Percentiles rank a stretch among this genome's conserved stretches.
These are phyloP conservation scores for Trypanosoma vivax DNA, from an alignment of 208 protist species.

Conservation along the genomic window DNA sequence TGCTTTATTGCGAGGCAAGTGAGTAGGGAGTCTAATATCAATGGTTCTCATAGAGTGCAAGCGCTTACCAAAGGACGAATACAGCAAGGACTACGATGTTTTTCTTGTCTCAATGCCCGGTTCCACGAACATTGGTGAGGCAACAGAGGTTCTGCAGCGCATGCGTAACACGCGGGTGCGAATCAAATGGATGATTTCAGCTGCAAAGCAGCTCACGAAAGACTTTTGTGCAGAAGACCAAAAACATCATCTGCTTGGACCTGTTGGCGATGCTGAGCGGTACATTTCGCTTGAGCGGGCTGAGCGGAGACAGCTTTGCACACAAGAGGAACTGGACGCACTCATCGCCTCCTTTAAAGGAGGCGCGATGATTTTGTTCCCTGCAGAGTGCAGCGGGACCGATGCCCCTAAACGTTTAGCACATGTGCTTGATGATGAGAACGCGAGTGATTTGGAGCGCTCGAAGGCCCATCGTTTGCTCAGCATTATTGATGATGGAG, in stretches of 20 bases:
- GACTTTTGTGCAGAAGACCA: constrained; percentile 50
- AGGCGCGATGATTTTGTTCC: constrained; percentile 83
- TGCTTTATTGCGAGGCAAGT: no score
- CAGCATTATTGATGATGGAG: constrained; percentile 80
- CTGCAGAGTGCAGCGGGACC: constrained; percentile 70
- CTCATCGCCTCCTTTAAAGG: constrained; percentile 73
- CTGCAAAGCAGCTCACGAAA: constrained; percentile 77
- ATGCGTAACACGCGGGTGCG: constrained; percentile 88
- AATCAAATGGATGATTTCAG: constrained; percentile 77
- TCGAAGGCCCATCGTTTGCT: constrained; percentile 79
- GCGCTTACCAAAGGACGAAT: constrained; percentile 85
- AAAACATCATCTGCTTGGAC: constrained; percentile 63
- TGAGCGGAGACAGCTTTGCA: constrained; percentile 40
- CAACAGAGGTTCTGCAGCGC: constrained; percentile 55
- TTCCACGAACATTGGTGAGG: constrained; percentile 66
- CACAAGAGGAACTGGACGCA: constrained; percentile 61
- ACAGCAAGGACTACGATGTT: constrained; percentile 87
- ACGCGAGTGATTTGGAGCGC: constrained; percentile 41
- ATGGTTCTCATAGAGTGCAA: constrained; percentile 91
- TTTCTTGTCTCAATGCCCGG: constrained; percentile 56
- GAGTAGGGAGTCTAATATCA: background rate
- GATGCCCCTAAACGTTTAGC: constrained; percentile 63
- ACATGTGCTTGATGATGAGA: constrained; percentile 58
- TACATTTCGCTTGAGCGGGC: constrained; percentile 73
- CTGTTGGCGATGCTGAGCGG: constrained; percentile 63